Base-by-base conservation (phyloP, 768 basidiomycete genomes). In the Ramaria sp. region DNA sequence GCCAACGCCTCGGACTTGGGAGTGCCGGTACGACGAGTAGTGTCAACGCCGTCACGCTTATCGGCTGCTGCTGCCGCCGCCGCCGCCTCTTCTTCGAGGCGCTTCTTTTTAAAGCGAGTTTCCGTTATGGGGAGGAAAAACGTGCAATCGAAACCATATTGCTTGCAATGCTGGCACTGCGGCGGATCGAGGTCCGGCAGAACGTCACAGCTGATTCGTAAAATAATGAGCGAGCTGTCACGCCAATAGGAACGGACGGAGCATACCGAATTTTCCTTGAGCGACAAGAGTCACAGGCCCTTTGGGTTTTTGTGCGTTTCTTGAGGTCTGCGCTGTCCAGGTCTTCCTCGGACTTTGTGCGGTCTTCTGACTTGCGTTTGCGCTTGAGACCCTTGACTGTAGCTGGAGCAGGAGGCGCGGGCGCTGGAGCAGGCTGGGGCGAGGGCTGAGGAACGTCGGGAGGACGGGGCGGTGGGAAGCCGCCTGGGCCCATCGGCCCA, bases 121-220 rank as follows among this genome's bases (percentile, higher is more conserved):
- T 98, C 96, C 10, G 95, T 91, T 63, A 99, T 99, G 41, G 96
- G 96, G 12, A 98, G 82, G 76, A 96, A 95, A 72, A 94, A 96
- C 5, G 94, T 96, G 69, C 95, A 96, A 61, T 95, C 91, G 63
- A 93, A 90, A 45, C 81, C 79, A 64, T 92, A 91, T 67, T 92
- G 90, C 66, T 91, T 89, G 78, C 95, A 98, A 69, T 97, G 94
- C 63, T 92, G 88, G 67, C 93, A 97, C 50, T 88, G 66, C 17
- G 88, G 83, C 0, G 88, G 87, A 2, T 91, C 86, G 50, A 79
- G 69, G 63, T 92, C 89, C 0, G 78, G 38, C 17, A 98, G 75
- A 63, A 96, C 80, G 66, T 98, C 95, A 71, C 96, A 98, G 64
- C 82, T 78, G 64, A 31, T 27, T 22, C 37, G 38, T 27, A 27